Conservation (phyloP, 805 yeast species). For the Yamadazyma philogaea region DNA sequence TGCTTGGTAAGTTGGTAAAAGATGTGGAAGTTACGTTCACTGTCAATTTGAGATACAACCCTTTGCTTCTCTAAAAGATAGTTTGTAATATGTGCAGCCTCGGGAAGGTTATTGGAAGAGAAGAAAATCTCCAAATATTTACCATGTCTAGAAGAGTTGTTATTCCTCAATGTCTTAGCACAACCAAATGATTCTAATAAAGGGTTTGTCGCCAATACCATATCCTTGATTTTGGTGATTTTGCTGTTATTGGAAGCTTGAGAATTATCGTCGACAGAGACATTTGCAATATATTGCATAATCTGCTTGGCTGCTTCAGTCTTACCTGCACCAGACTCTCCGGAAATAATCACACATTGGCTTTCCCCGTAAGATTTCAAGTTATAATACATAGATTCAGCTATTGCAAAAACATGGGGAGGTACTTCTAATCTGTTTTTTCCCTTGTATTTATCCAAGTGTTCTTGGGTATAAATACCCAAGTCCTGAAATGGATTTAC, state of each 20-base stretch:
- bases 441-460: slow-evolving; percentile 75
- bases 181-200: slow-evolving; percentile 88
- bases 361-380: slow-evolving; percentile 90
- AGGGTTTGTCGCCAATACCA: slow-evolving; percentile 97
- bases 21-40: slow-evolving; percentile 95
- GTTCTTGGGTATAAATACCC: slow-evolving; percentile 87
- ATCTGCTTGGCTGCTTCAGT: slow-evolving; percentile 97
- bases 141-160: slow-evolving; percentile 90
- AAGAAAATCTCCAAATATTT: slow-evolving; percentile 90
- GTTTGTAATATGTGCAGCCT: slow-evolving; percentile 93
- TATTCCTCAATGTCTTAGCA: slow-evolving; percentile 86
- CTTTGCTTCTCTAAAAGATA: slow-evolving; percentile 92
- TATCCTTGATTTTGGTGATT: slow-evolving; percentile 86
- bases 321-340: slow-evolving; percentile 97
- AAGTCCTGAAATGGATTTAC: slow-evolving; percentile 95
- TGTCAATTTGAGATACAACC: slow-evolving; percentile 89
- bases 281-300: slow-evolving; percentile 94
- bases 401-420: slow-evolving; percentile 97
- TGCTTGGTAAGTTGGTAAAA: slow-evolving; percentile 94
- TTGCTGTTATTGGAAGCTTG: slow-evolving; percentile 21
- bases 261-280: slow-evolving; percentile 60
- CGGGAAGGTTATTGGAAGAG: slow-evolving; percentile 70
- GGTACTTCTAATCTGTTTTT: slow-evolving; percentile 94
- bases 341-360: slow-evolving; percentile 96
- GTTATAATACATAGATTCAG: slow-evolving; percentile 94